Evolutionary conservation across 2,329 filamentous ascomycete species (phyloP), one percentile per base, ranked within the genome.

Genomic region (Paecilomyces fulvus): DNA sequence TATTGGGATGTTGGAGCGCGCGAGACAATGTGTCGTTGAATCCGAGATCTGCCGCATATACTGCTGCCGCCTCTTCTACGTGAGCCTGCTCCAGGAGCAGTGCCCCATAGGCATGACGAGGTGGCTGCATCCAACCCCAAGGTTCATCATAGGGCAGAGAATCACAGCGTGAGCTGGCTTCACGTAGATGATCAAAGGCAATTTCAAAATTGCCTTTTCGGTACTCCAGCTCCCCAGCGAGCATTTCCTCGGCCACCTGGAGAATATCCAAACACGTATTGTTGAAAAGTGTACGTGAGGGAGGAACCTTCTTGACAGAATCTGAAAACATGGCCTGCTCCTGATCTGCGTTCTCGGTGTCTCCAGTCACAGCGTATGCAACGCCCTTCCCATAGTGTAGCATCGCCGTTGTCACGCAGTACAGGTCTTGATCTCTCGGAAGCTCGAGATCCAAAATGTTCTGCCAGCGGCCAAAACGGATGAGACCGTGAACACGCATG

Each of bases 101-200:
- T 0, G 87, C 87, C 1, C 84, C 87, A 53, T 86, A 86, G 0
- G 87, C 87, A 67, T 90, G 87, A 2, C 86, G 77, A 0, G 83
- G 81, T 0, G 87, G 87, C 65, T 88, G 85, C 86, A 90, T 89
- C 87, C 87, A 90, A 0, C 85, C 85, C 87, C 87, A 90, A 0
- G 88, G 88, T 66, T 91, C 88, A 52, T 86, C 84, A 59, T 88
- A 90, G 0, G 83, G 83, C 28, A 90, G 76, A 0, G 68, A 70
- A 63, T 88, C 86, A 85, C 2, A 81, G 76, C 1, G 72, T 65
- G 21, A 88, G 82, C 0, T 43, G 3, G 86, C 79, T 10, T 73
- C 74, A 1, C 79, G 77, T 2, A 91, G 73, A 53, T 82, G 77
- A 2, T 71, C 64, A 64, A 88, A 90, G 0, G 87, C 87, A 0